Percentiles rank a stretch among this genome's conserved stretches.
These are phyloP conservation scores for Trichoderma sp. DNA, from an alignment of 2,329 filamentous ascomycete species.

Conservation along the genomic window DNA sequence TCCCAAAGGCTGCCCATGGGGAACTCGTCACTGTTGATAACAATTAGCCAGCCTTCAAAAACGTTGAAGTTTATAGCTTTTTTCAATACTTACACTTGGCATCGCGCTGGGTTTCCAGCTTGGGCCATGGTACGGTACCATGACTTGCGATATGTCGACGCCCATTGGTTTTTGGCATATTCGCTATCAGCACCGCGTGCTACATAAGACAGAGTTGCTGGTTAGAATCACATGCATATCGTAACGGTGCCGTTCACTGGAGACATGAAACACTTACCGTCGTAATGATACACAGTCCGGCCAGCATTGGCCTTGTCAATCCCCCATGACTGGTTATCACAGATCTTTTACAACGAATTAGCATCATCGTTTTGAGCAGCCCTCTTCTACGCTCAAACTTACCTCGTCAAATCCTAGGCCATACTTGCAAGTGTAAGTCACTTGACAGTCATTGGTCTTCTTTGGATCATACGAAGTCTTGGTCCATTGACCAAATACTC, in stretches of 20 bases:
- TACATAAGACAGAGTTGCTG: neutral
- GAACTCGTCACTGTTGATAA: neutral
- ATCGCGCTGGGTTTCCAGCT: neutral
- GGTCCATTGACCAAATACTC: neutral
- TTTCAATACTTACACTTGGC: neutral
- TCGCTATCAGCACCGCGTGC: neutral
- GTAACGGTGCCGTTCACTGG: neutral
- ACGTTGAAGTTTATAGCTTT: neutral
- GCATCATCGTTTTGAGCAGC: neutral
- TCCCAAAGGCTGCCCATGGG: neutral
- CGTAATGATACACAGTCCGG: neutral
- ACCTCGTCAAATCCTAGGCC: neutral
- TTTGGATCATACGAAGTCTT: neutral
- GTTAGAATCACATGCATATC: neutral
- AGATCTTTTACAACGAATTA: neutral
- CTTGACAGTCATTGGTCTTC: neutral
- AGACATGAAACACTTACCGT: neutral
- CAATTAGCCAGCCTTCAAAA: neutral
- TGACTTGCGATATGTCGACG: neutral
- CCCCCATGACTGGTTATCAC: neutral
- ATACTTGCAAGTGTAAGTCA: neutral
- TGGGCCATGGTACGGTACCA: neutral
- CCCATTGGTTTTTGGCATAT: neutral
- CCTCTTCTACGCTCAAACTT: neutral
- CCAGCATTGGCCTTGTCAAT: neutral